Percentiles rank a stretch among this genome's conserved stretches.
phyloP scores from a whole-genome alignment of 371 early-diverging fungal species.

The Mucor plumbeus region DNA sequence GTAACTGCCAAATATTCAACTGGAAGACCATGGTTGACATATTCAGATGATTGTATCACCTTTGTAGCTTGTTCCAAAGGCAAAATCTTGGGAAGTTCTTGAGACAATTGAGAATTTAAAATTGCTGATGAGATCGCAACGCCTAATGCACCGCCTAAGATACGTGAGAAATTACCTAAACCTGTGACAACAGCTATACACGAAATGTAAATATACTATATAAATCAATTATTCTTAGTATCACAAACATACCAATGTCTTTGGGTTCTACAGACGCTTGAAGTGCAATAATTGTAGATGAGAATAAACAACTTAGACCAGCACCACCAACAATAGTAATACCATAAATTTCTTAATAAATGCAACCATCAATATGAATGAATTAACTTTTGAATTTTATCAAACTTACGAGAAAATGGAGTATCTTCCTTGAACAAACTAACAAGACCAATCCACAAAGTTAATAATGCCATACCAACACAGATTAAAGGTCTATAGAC shows the following conservation, averaged over 20 bases:
- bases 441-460: constrained; percentile 40
- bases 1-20: constrained; percentile 31
- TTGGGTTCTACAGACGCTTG: constrained; percentile 48
- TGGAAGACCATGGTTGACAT: constrained; percentile 45
- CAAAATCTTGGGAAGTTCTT: constrained; percentile 31
- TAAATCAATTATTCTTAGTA: neutral
- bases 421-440: constrained; percentile 36
- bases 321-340: constrained; percentile 42
- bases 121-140: constrained; percentile 48
- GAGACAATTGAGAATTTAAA: constrained; percentile 38
- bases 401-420: constrained; percentile 32
- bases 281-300: constrained; percentile 49
- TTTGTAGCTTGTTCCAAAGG: constrained; percentile 30
- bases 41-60: constrained; percentile 40
- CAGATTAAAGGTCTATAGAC: constrained; percentile 55
- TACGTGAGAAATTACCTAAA: constrained; percentile 48
- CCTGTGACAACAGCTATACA: constrained; percentile 48
- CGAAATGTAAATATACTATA: neutral
- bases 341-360: constrained; percentile 37
- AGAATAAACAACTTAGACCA: constrained; percentile 41
- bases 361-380: too few relatives aligned
- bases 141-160: constrained; percentile 57
- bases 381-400: neutral
- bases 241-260: constrained; percentile 30
- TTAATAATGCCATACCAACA: constrained; percentile 47